These are phyloP conservation scores for Dryas drummondii DNA, from an alignment of 306 rosid species.

Conservation along the genomic window DNA sequence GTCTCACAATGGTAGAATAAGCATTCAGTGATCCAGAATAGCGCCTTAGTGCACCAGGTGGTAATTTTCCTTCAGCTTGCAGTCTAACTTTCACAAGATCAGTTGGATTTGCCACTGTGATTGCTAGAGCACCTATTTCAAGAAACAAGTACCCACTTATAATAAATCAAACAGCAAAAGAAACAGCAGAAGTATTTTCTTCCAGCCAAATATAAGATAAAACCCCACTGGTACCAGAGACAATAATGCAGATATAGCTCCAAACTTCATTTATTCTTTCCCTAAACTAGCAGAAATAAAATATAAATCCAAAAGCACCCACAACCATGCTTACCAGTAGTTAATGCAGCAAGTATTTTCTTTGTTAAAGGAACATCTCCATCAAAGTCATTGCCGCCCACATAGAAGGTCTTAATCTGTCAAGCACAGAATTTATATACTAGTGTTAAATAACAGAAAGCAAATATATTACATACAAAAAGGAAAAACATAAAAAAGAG, in stretches of 20 bases:
- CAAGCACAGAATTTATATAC: conserved; percentile 22
- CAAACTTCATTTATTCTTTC: not conserved
- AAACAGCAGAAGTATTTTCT: not conserved
- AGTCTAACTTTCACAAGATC: conserved; percentile 97
- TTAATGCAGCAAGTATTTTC: conserved; percentile 88
- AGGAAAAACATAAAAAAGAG: not conserved
- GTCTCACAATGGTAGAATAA: conserved; percentile 82
- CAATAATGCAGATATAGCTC: not conserved
- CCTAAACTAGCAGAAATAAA: conserved; percentile 9
- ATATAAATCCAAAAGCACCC: conserved; percentile 12
- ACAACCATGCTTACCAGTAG: conserved; percentile 67
- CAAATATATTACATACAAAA: conserved; percentile 21
- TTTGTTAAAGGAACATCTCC: conserved; percentile 90
- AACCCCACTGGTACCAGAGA: not conserved
- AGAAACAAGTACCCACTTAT: conserved; percentile 12
- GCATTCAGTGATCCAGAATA: conserved; percentile 92
- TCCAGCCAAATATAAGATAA: not conserved
- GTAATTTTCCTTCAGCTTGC: conserved; percentile 90
- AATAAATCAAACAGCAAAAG: not conserved
- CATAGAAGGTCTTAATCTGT: conserved; percentile 81
- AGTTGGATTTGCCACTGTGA: conserved; percentile 86
- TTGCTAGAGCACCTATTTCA: conserved; percentile 75
- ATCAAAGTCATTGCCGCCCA: conserved; percentile 79
- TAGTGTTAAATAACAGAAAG: conserved; percentile 23
- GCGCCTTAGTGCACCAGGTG: conserved; percentile 87